Percentiles rank a stretch among this genome's conserved stretches.
phyloP scores from a whole-genome alignment of 2,329 filamentous ascomycete genomes.

The Arthrobotrys sinensis region DNA sequence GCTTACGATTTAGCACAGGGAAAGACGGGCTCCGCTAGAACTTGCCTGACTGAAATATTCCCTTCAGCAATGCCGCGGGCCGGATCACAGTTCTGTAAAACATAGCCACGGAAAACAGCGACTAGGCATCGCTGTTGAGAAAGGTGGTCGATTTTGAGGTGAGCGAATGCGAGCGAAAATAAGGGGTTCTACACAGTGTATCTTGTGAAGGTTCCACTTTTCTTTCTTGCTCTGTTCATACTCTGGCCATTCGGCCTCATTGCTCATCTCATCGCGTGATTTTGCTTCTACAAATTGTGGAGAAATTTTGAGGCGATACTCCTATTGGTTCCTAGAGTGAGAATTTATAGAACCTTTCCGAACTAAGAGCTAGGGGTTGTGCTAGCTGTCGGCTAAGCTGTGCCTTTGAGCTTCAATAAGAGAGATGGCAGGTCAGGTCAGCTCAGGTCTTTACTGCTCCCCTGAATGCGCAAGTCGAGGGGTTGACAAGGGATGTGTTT shows the following conservation, averaged over 20 bases:
- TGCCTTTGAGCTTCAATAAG: conserved; percentile 27
- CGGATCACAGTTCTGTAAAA: conserved; percentile 32
- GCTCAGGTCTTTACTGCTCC: neutral
- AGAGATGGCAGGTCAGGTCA: conserved; percentile 17
- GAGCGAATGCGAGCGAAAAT: conserved; percentile 23
- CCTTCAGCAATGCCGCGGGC: conserved; percentile 25
- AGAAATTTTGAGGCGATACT: conserved; percentile 23
- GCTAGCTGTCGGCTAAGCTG: conserved; percentile 39
- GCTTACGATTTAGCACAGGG: neutral
- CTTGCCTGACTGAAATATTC: conserved; percentile 20
- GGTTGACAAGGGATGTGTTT: conserved; percentile 40
- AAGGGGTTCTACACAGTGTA: conserved; percentile 1
- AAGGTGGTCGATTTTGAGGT: conserved; percentile 8
- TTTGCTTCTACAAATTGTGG: conserved; percentile 31
- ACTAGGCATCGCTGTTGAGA: conserved; percentile 16
- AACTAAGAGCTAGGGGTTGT: conserved; percentile 28
- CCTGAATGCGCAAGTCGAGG: conserved; percentile 29
- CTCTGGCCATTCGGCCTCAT: conserved; percentile 17
- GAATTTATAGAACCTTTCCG: conserved; percentile 8
- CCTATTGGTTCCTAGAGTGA: conserved; percentile 3
- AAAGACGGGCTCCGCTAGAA: conserved; percentile 23
- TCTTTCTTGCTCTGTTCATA: conserved; percentile 3
- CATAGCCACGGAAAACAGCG: conserved; percentile 29
- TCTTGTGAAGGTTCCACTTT: conserved; percentile 29
- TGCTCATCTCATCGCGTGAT: conserved; percentile 58